These are phyloP conservation scores for Argentina anserina DNA, from an alignment of 306 rosid genomes.

Conservation along the genomic window DNA sequence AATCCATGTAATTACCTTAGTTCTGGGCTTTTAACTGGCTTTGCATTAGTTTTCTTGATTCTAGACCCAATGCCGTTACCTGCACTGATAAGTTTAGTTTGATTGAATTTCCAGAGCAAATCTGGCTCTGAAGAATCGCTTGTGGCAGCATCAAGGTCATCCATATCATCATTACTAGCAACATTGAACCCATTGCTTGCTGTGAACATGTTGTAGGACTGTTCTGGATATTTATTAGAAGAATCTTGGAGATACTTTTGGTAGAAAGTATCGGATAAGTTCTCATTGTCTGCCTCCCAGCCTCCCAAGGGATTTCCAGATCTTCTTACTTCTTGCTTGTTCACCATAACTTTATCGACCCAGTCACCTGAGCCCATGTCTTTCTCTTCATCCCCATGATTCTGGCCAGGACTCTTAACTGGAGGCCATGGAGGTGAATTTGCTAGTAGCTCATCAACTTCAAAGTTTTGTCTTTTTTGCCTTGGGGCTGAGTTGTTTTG, in stretches of 20 bases:
- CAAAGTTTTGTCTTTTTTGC: slow-evolving; percentile 68
- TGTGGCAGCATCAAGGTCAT: slow-evolving; percentile 87
- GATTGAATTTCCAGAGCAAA: slow-evolving; percentile 87
- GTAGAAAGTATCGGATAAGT: slow-evolving; percentile 60
- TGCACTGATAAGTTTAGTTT: slow-evolving; percentile 49
- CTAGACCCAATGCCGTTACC: slow-evolving; percentile 54
- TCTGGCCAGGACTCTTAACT: slow-evolving; percentile 54
- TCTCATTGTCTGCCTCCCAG: slow-evolving; percentile 73
- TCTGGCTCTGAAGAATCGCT: slow-evolving; percentile 95
- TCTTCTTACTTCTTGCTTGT: slow-evolving; percentile 69
- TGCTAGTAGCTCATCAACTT: slow-evolving; percentile 69
- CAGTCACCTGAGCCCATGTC: slow-evolving; percentile 71
- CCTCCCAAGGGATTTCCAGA: slow-evolving; percentile 52
- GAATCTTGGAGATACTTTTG: slow-evolving; percentile 87
- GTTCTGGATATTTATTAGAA: slow-evolving; percentile 57
- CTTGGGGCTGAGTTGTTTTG: slow-evolving; percentile 43
- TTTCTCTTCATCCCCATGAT: slow-evolving; percentile 64
- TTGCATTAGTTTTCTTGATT: slow-evolving; percentile 41
- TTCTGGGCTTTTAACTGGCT: slow-evolving; percentile 54
- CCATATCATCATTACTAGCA: slow-evolving; percentile 64
- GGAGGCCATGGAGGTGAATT: slow-evolving; percentile 96
- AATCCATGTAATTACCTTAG: slow-evolving; percentile 50
- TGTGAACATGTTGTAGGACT: slow-evolving; percentile 56
- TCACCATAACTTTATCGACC: slow-evolving; percentile 98
- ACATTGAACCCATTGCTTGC: slow-evolving; percentile 54